Evolutionary conservation across 139 green algal genomes (phyloP), one percentile per base, ranked within the genome.

Genomic region (Haematococcus lacustris): DNA sequence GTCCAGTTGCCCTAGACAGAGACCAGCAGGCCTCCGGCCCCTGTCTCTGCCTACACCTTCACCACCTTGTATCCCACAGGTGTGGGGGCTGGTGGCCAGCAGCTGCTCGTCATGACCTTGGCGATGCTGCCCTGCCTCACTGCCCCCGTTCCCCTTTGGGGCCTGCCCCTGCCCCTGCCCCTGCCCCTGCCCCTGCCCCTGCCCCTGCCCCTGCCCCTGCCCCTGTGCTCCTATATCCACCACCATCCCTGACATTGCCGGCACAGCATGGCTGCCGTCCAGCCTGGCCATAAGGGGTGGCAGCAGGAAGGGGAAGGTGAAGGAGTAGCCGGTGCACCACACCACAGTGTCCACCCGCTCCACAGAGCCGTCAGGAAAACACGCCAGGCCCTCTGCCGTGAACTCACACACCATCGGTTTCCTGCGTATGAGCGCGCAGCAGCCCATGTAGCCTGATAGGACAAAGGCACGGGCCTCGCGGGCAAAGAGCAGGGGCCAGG

Each of bases 241-340:
- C n/a, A n/a, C n/a, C n/a, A 30, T 40, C 40, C 40, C 4, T 64
- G 57, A 13, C n/a, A 4, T 4, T 64, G 17, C 57, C 13, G 21
- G 57, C 25, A 32, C 21, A 64, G 23, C 57, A 13, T 64, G 57
- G 21, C 23, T 25, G 4, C 4, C 23, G 57, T 35, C 17, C 25
- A n/a, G n/a, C n/a, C n/a, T n/a, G n/a, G n/a, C n/a, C n/a, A n/a
- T n/a, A n/a, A n/a, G n/a, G n/a, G 4, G 23, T 26, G 57, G 23
- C 57, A 4, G 34, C 43, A 96, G 74, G 67, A 93, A 93, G 0
- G 81, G 84, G 76, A 94, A 92, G 1, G 62, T 70, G 80, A 93
- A 93, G 37, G 76, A 43, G 74, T 89, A 93, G 25, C 80, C 84
- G 5, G 88, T 95, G 79, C 76, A 86, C 70, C 89, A 93, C n/a